phyloP scores from a whole-genome alignment of 2,329 filamentous ascomycete species.

The Beauveria sp. region DNA sequence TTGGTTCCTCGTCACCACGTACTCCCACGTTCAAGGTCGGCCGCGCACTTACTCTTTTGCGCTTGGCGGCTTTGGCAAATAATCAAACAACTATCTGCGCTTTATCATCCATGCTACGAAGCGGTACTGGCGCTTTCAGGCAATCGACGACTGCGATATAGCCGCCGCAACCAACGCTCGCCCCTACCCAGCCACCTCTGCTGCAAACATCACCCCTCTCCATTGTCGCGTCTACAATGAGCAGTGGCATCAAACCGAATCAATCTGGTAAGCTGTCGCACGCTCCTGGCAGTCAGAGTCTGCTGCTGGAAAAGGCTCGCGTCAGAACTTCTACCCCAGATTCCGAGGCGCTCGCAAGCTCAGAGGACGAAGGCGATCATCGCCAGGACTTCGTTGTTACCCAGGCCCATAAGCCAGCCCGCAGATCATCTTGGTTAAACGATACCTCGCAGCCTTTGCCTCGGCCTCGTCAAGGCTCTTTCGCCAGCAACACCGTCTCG shows the following conservation, averaged over 20 bases:
- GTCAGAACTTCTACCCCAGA: slow-evolving; percentile 82
- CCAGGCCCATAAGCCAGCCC: slow-evolving; percentile 53
- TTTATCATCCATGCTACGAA: background rate
- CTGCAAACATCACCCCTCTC: slow-evolving; percentile 37
- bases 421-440: slow-evolving; percentile 79
- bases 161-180: background rate
- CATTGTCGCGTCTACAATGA: slow-evolving; percentile 34
- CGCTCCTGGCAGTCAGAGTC: slow-evolving; percentile 49
- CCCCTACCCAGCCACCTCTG: slow-evolving; percentile 15
- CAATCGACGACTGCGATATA: slow-evolving; percentile 10
- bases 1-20: background rate
- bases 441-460: slow-evolving; percentile 61
- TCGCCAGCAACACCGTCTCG: slow-evolving; percentile 69
- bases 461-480: slow-evolving; percentile 66
- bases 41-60: background rate
- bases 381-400: slow-evolving; percentile 44
- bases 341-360: slow-evolving; percentile 87
- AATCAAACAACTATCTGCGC: background rate
- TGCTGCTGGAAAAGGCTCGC: slow-evolving; percentile 68
- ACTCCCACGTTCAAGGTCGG: background rate
- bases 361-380: slow-evolving; percentile 80
- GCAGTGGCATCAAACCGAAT: slow-evolving; percentile 41
- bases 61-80: background rate
- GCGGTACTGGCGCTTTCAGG: slow-evolving; percentile 5
- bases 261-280: slow-evolving; percentile 44